Conservation (phyloP, 306 rosid species). For the Prunus padus region DNA sequence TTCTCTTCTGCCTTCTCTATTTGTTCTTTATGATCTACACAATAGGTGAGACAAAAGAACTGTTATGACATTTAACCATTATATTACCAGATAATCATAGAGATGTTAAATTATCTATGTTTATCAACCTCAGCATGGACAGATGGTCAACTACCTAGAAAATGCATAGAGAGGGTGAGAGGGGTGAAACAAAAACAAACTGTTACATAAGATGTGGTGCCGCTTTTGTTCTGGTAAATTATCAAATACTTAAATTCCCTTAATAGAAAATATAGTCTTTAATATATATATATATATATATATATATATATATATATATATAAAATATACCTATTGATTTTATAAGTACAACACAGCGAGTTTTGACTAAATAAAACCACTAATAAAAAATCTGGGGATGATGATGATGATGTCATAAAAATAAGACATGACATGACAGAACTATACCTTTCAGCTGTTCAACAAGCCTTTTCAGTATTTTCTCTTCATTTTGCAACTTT, state of each 20-base stretch:
- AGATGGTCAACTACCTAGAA: neutral
- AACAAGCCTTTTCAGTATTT: slow-evolving; percentile 69
- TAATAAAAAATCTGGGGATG: neutral
- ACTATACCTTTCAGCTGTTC: slow-evolving; percentile 74
- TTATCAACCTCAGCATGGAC: neutral
- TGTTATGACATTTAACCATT: slow-evolving; percentile 5
- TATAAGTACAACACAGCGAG: neutral
- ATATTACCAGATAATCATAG: neutral
- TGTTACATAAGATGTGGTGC: neutral
- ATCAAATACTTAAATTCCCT: neutral
- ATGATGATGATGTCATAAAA: neutral
- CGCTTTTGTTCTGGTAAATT: neutral
- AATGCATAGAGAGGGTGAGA: neutral
- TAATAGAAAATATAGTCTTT: neutral
- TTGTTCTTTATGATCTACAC: slow-evolving; percentile 85
- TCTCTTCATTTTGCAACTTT: slow-evolving; percentile 71
- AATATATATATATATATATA: no score
- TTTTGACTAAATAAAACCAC: neutral
- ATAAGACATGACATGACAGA: slow-evolving; percentile 10
- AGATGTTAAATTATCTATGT: neutral
- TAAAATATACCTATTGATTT: neutral
- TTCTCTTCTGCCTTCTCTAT: slow-evolving; percentile 93
- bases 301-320: no score
- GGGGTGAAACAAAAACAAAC: neutral
- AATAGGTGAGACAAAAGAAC: slow-evolving; percentile 18